Conservation (phyloP, 352 stramenopile species). For the Globisporangium apiculatum region DNA sequence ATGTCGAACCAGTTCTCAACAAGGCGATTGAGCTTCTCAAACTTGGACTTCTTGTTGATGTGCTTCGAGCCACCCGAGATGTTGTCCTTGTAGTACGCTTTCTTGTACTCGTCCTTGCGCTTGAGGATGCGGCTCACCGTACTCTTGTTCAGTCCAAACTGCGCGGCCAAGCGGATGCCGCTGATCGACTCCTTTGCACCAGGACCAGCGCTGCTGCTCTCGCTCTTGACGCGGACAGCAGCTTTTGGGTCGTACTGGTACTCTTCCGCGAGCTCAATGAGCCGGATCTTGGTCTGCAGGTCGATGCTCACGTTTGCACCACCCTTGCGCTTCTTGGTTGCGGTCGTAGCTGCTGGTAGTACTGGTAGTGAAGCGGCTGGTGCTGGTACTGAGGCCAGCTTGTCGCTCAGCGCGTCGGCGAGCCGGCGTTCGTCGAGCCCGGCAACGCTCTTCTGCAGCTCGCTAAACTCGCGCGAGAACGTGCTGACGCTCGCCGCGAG, state of each 20-base stretch:
- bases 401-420: constrained; percentile 10
- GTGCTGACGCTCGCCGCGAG: constrained; percentile 6
- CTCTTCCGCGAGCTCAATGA: constrained; percentile 76
- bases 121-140: constrained; percentile 82
- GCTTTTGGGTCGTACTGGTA: constrained; percentile 76
- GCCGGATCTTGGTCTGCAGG: constrained; percentile 78
- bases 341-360: not conserved
- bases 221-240: constrained; percentile 28
- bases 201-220: constrained; percentile 7
- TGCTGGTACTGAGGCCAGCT: constrained; percentile 10
- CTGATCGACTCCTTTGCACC: constrained; percentile 50
- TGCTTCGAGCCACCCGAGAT: constrained; percentile 78
- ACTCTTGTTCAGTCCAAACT: constrained; percentile 80
- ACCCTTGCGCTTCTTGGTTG: constrained; percentile 48
- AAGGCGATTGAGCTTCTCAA: constrained; percentile 73
- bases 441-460: constrained; percentile 36
- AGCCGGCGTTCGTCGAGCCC: constrained; percentile 31
- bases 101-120: constrained; percentile 84
- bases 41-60: constrained; percentile 87
- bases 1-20: constrained; percentile 84
- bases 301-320: constrained; percentile 68
- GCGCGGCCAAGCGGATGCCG: constrained; percentile 59
- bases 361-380: not conserved
- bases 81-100: constrained; percentile 83
- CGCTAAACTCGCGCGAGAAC: constrained; percentile 27